A percentile compares a stretch with the other conserved stretches of the same genome.
Evolutionary conservation across 2,329 filamentous ascomycete genomes (phyloP).

Genomic region (Fusarium nygamai): DNA sequence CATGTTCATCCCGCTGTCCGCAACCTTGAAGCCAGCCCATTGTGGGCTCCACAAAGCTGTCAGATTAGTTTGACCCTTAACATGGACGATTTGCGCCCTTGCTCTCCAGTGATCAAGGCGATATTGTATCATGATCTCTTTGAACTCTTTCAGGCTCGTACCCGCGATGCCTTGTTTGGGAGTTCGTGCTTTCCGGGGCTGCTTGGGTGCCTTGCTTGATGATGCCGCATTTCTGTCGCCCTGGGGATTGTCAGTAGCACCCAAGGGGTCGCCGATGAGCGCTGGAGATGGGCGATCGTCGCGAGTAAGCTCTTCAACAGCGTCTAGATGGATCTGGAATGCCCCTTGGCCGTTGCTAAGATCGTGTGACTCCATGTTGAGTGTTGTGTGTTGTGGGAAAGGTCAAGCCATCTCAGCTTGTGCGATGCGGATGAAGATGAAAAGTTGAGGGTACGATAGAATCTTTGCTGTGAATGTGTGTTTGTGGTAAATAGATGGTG

Average conservation of each 20-base stretch:
- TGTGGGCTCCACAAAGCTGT: slow-evolving; percentile 36
- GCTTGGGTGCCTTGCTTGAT: neutral
- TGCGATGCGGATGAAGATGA: neutral
- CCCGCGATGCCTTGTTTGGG: neutral
- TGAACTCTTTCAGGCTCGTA: slow-evolving; percentile 16
- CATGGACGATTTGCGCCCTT: slow-evolving; percentile 32
- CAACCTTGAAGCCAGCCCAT: slow-evolving; percentile 1
- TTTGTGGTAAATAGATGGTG: slow-evolving; percentile 1
- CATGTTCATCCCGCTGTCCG: slow-evolving; percentile 16
- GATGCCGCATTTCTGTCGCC: neutral
- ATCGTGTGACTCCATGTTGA: slow-evolving; percentile 6
- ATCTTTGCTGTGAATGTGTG: neutral
- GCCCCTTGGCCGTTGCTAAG: neutral
- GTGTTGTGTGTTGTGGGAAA: neutral
- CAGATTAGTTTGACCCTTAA: slow-evolving; percentile 24
- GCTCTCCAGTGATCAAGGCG: slow-evolving; percentile 33
- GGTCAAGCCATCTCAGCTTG: neutral
- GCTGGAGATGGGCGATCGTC: neutral
- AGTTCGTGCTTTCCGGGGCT: neutral
- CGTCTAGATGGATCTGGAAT: neutral
- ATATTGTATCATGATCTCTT: slow-evolving; percentile 30
- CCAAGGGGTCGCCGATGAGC: neutral
- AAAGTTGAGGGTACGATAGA: neutral
- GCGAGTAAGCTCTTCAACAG: neutral
- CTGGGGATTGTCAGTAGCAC: neutral